Evolutionary conservation across 1,139 yeast genomes (phyloP).

Genomic region (Sugiyamaella castrensis): DNA sequence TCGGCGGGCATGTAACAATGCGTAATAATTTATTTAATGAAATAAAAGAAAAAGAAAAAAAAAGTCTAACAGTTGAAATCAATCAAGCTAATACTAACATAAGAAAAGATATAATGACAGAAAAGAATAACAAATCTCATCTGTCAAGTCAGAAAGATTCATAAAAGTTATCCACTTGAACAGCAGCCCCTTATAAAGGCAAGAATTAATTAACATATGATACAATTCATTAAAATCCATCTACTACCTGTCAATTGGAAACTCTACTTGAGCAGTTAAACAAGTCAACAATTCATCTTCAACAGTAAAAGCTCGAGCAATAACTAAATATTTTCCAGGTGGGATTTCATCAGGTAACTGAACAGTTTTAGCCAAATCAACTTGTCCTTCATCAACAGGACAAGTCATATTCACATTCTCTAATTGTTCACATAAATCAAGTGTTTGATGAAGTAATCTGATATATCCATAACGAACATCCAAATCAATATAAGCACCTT

Average conservation of each 20-base stretch:
- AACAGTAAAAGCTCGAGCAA: slow-evolving; percentile 83
- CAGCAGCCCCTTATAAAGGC: background rate
- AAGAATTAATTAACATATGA: background rate
- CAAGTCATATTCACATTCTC: slow-evolving; percentile 74
- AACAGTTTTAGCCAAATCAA: slow-evolving; percentile 63
- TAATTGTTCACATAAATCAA: slow-evolving; percentile 85
- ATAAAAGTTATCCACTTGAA: background rate
- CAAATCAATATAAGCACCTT: slow-evolving; percentile 91
- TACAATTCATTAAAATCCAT: too few relatives aligned
- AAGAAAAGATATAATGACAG: background rate
- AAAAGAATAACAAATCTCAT: background rate
- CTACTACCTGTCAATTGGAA: slow-evolving; percentile 24
- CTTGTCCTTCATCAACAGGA: slow-evolving; percentile 70
- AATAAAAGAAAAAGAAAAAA: background rate
- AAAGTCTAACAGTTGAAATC: background rate
- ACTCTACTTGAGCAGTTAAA: slow-evolving; percentile 67
- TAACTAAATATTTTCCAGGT: slow-evolving; percentile 84
- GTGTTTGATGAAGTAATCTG: slow-evolving; percentile 76
- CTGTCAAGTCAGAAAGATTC: background rate
- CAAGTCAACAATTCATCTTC: slow-evolving; percentile 83
- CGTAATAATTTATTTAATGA: background rate
- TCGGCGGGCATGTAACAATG: too few relatives aligned
- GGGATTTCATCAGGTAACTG: slow-evolving; percentile 93
- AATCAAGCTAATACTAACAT: too few relatives aligned
- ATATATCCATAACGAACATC: slow-evolving; percentile 92